These are phyloP conservation scores for Pleurotus salmoneostramineus DNA, from an alignment of 768 basidiomycete genomes.

Conservation along the genomic window DNA sequence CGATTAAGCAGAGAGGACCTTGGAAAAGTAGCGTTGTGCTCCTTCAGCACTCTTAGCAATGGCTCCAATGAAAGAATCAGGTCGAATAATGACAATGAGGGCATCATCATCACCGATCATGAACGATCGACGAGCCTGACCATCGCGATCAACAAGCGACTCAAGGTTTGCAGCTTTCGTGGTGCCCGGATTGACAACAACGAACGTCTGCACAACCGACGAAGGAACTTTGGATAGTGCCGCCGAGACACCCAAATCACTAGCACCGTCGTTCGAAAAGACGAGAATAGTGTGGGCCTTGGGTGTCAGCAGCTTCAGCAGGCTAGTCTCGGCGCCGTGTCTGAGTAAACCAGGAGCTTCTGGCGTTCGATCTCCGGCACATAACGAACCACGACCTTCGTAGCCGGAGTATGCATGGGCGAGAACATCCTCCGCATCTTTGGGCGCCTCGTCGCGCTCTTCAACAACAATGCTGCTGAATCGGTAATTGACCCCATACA, in stretches of 20 bases:
- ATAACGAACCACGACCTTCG: constrained; percentile 10
- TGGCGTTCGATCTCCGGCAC: constrained; percentile 22
- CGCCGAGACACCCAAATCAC: neutral
- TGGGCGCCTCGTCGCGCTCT: constrained; percentile 7
- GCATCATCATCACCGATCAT: neutral
- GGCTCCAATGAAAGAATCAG: constrained; percentile 18
- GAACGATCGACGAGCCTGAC: constrained; percentile 7
- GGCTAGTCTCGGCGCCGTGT: neutral
- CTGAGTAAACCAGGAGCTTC: constrained; percentile 16
- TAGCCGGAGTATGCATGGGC: constrained; percentile 12
- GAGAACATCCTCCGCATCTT: constrained; percentile 9
- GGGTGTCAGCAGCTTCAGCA: constrained; percentile 12
- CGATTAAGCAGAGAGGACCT: neutral
- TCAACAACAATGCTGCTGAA: constrained; percentile 21
- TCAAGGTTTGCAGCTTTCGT: neutral
- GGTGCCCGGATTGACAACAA: neutral
- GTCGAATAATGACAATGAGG: constrained; percentile 13
- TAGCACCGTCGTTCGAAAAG: neutral
- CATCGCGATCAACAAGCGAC: neutral
- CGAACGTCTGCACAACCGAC: neutral
- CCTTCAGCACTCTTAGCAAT: neutral
- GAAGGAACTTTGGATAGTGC: neutral
- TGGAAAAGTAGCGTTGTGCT: neutral
- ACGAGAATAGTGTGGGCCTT: constrained; percentile 11
- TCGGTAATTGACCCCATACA: constrained; percentile 24